Conservation (phyloP, 306 rosid genomes). For the Medicago arabica region DNA sequence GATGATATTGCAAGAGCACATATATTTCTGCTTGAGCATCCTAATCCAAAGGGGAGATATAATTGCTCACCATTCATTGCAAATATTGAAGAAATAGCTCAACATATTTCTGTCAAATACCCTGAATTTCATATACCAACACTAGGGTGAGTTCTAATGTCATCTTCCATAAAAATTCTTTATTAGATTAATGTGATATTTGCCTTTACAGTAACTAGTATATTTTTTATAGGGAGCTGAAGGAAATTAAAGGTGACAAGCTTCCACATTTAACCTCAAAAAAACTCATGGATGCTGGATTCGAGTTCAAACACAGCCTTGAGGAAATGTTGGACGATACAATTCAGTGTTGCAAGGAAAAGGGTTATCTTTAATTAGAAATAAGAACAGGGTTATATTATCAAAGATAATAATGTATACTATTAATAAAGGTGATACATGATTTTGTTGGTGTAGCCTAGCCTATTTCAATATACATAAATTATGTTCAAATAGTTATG, state of each 20-base stretch:
- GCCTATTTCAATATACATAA: too few species aligned
- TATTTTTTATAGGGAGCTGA: conserved; percentile 40
- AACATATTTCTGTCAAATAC: conserved; percentile 48
- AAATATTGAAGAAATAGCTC: conserved; percentile 35
- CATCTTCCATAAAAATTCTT: background rate
- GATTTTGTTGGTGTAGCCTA: too few species aligned
- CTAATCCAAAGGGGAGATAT: conserved; percentile 59
- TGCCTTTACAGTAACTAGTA: background rate
- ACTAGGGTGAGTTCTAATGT: conserved; percentile 50
- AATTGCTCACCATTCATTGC: conserved; percentile 56
- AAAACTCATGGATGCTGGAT: conserved; percentile 61
- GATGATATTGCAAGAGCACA: conserved; percentile 65
- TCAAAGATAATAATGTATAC: too few species aligned
- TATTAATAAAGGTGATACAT: too few species aligned
- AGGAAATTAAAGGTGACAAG: conserved; percentile 30
- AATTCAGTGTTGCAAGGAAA: conserved; percentile 45
- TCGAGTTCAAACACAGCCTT: conserved; percentile 51
- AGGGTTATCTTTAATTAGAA: conserved; percentile 12
- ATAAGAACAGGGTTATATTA: background rate
- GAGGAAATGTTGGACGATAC: conserved; percentile 56
- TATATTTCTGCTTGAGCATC: conserved; percentile 56
- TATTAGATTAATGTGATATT: background rate
- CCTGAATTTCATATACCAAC: conserved; percentile 53
- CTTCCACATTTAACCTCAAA: conserved; percentile 47
- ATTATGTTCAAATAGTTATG: too few species aligned